Base-by-base conservation (phyloP, 257 asterid genomes). In the Rauvolfia tetraphylla region DNA sequence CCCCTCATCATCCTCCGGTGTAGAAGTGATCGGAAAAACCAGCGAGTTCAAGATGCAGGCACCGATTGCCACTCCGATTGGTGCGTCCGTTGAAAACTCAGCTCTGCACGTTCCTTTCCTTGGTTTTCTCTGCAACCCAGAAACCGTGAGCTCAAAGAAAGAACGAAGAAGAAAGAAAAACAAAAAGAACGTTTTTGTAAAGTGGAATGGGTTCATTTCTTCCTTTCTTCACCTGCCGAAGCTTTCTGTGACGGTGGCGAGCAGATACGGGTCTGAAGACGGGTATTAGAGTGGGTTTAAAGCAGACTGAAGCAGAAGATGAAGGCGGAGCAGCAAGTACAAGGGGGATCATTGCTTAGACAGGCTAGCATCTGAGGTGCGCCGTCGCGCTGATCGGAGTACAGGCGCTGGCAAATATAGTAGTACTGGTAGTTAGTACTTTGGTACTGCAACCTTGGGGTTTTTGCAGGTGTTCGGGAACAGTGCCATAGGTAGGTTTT, bases 1-100 rank as follows among this genome's bases (percentile, higher is more conserved):
- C 18, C 87, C 80, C 75, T 89, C 97, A 20, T 68, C 98, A 9
- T 89, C 97, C 81, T 91, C 93, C 69, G 85, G 83, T 42, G 89
- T 68, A 22, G 89, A 86, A 82, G 82, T 27, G 76, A 78, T 68
- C 67, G 97, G 96, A 31, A 89, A 92, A 81, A 83, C 80, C 67
- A 90, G 85, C 75, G 99, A 92, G 90, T 80, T 91, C 13, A 95
- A 86, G 77, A 95, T 86, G 79, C 97, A 89, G 29, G 92, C 97
- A 74, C 99, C 97, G 78, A 95, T 92, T 13, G 98, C 97, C 5
- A 86, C 33, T 14, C 96, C 91, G 53, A 87, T 88, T 27, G 99
- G 92, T 77, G 88, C 91, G 76, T 95, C 99, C 48, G 86, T 80
- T 34, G 90, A 86, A n/a, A 92, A 79, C 84, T 91, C 93, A 48